Percentiles rank a stretch among this genome's conserved stretches.
phyloP scores from a whole-genome alignment of 2,329 filamentous ascomycete species.

The Neonectria coccinea region DNA sequence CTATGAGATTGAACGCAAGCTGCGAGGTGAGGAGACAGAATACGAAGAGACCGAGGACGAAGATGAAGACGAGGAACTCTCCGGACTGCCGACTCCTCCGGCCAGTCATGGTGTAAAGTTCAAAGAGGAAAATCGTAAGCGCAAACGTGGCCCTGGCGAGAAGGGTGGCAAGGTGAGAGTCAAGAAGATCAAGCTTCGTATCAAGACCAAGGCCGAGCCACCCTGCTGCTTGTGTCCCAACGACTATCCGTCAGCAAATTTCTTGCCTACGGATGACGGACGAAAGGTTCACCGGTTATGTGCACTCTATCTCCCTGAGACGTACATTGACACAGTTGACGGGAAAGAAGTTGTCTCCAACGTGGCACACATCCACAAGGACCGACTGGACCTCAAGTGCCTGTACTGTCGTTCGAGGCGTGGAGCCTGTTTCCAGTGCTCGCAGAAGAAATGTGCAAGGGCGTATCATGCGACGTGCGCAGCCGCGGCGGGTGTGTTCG shows the following conservation, averaged over 20 bases:
- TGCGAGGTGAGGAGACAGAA: conserved; percentile 89
- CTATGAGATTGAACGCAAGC: conserved; percentile 92
- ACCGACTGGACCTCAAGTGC: conserved; percentile 90
- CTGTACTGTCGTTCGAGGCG: conserved; percentile 94
- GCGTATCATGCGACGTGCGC: conserved; percentile 97
- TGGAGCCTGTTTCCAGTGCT: conserved; percentile 97
- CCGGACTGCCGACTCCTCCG: conserved; percentile 82
- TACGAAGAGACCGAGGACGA: conserved; percentile 83
- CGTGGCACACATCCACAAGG: conserved; percentile 84
- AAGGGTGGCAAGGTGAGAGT: conserved; percentile 65
- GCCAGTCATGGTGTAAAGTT: conserved; percentile 77
- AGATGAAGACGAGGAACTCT: conserved; percentile 72
- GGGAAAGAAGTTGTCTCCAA: conserved; percentile 82
- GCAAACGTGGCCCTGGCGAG: conserved; percentile 56
- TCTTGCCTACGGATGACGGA: conserved; percentile 90
- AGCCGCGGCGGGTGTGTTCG: conserved; percentile 88
- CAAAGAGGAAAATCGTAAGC: conserved; percentile 72
- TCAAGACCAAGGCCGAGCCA: conserved; percentile 77
- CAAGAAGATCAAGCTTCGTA: conserved; percentile 84
- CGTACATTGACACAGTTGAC: conserved; percentile 80
- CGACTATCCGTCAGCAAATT: conserved; percentile 81
- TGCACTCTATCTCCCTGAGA: conserved; percentile 92
- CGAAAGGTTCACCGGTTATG: conserved; percentile 89
- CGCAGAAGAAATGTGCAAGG: conserved; percentile 90
- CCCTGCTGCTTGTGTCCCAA: conserved; percentile 95